Percentiles rank a stretch among this genome's conserved stretches.
Conservation (phyloP, 805 yeast genomes). For the Cyberlindnera suaveolens region DNA sequence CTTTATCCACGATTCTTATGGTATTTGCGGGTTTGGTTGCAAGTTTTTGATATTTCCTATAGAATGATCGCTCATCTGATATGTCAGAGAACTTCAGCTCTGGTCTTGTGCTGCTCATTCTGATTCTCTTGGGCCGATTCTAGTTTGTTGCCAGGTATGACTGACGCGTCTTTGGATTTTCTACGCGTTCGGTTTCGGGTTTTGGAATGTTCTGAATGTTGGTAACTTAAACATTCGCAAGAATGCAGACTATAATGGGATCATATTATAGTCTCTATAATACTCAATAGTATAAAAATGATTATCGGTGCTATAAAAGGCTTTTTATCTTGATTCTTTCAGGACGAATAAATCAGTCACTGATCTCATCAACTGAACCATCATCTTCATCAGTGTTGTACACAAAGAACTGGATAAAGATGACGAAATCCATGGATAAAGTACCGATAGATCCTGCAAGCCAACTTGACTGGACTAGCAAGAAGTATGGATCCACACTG, state of each 20-base stretch:
- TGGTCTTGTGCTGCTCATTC: slow-evolving; percentile 34
- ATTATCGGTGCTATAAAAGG: too few relatives aligned
- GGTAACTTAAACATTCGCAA: too few relatives aligned
- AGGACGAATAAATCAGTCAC: neutral
- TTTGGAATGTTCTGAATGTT: too few relatives aligned
- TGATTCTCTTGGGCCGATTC: neutral
- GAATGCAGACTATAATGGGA: too few relatives aligned
- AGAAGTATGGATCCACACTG: slow-evolving; percentile 60
- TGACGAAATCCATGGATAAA: slow-evolving; percentile 71
- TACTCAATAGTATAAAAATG: too few relatives aligned
- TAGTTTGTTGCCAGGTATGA: neutral
- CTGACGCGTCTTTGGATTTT: neutral
- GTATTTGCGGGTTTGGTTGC: slow-evolving; percentile 42
- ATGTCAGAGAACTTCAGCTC: slow-evolving; percentile 53
- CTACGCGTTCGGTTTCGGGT: neutral
- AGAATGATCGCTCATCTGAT: slow-evolving; percentile 43
- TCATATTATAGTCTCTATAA: too few relatives aligned
- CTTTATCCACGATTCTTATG: slow-evolving; percentile 71
- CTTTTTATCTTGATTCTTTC: too few relatives aligned
- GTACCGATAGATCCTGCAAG: slow-evolving; percentile 89
- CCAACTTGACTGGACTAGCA: slow-evolving; percentile 87
- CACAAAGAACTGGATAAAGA: slow-evolving; percentile 78
- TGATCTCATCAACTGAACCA: slow-evolving; percentile 7
- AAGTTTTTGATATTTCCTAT: slow-evolving; percentile 40
- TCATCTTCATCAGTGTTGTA: slow-evolving; percentile 36